Base-by-base conservation (phyloP, 2,329 filamentous ascomycete genomes). In the Aspergillus cejpii region DNA sequence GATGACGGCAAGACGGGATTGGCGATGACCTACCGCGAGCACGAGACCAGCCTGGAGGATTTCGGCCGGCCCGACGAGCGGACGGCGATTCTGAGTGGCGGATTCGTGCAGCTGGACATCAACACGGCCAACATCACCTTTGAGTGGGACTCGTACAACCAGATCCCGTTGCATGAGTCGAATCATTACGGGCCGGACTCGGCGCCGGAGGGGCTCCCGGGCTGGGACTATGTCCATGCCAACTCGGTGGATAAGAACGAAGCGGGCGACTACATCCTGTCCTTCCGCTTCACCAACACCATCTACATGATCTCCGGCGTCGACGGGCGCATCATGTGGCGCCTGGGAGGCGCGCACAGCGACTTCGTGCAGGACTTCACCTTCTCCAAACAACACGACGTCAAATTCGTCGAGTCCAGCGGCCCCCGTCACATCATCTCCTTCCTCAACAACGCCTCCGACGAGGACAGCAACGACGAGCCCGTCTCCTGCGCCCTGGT, bases 181-280 rank as follows among this genome's bases (percentile, higher is more conserved):
- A 33, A 41, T 26, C 39, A 34, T 3, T 44, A 38, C 37, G 17
- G 26, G n/a, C 40, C 6, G 28, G 17, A n/a, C 39, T 49, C 8
- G 12, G 33, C 12, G 10, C 39, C 33, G 21, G 34, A 48, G 23
- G 52, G 43, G 14, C 26, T 37, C 7, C 60, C 60, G 1, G 61
- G 61, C 2, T 64, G 59, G 60, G 62, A 65, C 41, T 65, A 63
- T 43, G 54, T 65, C 47, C 69, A 71, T 37, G 55, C 65, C 38
- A 71, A 70, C 44, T 59, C 65, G 1, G 56, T 69, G 19, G 66
- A 69, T 42, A 67, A 63, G 43, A 65, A 65, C 38, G 47, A 43
- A 2, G 49, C 59, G 10, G 68, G 68, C 3, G 63, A 71, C 43
- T 69, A 64, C 33, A 36, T 70, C 17, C 51, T 70, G 10, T 70